Evolutionary conservation across 148 eudicot genomes (phyloP).

Genomic region (Spergularia marina): DNA sequence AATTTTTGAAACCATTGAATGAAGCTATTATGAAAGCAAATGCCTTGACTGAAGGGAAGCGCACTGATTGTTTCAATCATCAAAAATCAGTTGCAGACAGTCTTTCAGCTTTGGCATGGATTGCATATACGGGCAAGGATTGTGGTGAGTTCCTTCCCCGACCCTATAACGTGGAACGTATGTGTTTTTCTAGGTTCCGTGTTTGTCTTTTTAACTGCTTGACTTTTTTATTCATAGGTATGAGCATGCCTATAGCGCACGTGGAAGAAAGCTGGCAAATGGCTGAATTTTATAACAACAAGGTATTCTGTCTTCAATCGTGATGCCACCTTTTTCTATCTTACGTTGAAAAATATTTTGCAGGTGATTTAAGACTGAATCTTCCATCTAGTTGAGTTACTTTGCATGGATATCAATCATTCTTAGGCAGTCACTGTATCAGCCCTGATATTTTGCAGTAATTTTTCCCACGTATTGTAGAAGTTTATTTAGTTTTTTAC

Average conservation of each 20-base stretch:
- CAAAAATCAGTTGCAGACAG: constrained; percentile 79
- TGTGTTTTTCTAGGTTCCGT: background rate
- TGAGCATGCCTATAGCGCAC: constrained; percentile 97
- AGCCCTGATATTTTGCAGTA: background rate
- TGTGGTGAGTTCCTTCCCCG: constrained; percentile 53
- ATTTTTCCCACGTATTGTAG: background rate
- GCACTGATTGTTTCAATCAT: constrained; percentile 79
- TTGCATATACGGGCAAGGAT: constrained; percentile 91
- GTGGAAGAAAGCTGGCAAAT: constrained; percentile 99
- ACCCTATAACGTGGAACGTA: background rate
- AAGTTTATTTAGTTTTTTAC: background rate
- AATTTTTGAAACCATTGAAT: constrained; percentile 83
- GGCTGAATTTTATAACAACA: constrained; percentile 95
- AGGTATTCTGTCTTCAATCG: constrained; percentile 41
- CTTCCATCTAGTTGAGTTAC: background rate
- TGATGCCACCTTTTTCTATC: background rate
- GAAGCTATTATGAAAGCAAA: constrained; percentile 64
- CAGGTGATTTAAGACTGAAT: constrained; percentile 5
- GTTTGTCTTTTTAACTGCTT: background rate
- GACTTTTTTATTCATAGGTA: constrained; percentile 44
- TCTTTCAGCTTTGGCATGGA: constrained; percentile 91
- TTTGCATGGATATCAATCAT: background rate
- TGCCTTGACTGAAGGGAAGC: constrained; percentile 71
- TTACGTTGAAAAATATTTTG: background rate
- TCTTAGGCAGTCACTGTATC: constrained; percentile 4